phyloP scores from a whole-genome alignment of 2,329 filamentous ascomycete genomes.

The Nemania serpens region DNA sequence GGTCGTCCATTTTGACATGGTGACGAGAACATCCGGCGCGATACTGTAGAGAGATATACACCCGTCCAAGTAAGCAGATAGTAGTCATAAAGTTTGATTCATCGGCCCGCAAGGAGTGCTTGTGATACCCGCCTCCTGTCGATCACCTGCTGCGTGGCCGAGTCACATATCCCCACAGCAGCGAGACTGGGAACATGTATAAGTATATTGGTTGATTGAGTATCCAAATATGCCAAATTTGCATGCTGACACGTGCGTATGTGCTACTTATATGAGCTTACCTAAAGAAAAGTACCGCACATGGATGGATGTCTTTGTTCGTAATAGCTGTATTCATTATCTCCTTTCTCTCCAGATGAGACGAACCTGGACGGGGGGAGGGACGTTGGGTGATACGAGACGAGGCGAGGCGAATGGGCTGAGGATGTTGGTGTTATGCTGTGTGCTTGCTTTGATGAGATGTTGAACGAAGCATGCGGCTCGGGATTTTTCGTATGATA shows the following conservation, averaged over 20 bases:
- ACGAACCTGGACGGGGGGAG: neutral
- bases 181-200: too few species aligned
- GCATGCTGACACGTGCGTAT: neutral
- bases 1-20: neutral
- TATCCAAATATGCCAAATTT: neutral
- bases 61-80: conserved; percentile 4
- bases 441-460: too few species aligned
- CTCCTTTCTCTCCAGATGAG: neutral
- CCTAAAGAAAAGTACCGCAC: too few species aligned
- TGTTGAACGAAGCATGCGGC: conserved; percentile 2
- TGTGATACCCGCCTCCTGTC: conserved; percentile 20
- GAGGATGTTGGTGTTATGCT: too few species aligned
- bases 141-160: conserved; percentile 13
- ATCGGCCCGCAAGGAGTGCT: conserved; percentile 4
- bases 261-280: neutral
- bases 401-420: neutral
- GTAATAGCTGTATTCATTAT: neutral
- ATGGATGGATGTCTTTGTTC: too few species aligned
- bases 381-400: neutral
- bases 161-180: conserved; percentile 10
- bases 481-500: neutral
- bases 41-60: neutral
- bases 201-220: too few species aligned
- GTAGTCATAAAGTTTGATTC: neutral
- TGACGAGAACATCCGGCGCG: neutral